Conservation (phyloP, 1,284 basidiomycete genomes). For the Coriolopsis trogii region DNA sequence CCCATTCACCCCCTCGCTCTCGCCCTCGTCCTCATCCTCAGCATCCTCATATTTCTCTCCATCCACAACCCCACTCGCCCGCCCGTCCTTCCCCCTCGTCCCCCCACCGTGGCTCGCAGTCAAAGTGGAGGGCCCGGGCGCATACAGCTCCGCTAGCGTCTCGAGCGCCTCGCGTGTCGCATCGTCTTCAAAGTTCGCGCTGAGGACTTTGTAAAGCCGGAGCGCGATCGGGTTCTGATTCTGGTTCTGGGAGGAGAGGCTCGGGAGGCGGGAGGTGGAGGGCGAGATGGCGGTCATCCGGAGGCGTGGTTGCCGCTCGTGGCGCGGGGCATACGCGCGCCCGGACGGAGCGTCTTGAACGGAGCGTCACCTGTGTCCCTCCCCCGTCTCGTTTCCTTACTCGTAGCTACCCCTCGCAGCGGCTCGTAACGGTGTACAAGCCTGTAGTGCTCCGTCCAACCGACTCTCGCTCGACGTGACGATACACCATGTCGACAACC, state of each 20-base stretch:
- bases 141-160: constrained; percentile 82
- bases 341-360: too few species aligned
- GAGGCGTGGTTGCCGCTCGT: constrained; percentile 7
- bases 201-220: constrained; percentile 87
- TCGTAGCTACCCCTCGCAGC: not conserved
- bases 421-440: too few species aligned
- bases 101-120: not conserved
- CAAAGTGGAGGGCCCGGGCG: constrained; percentile 22
- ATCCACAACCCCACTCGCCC: constrained; percentile 31
- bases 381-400: not conserved
- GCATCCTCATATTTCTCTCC: constrained; percentile 28
- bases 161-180: constrained; percentile 80
- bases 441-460: too few species aligned
- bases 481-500: constrained; percentile 9
- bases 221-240: constrained; percentile 77
- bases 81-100: constrained; percentile 36
- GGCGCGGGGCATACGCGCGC: constrained; percentile 3
- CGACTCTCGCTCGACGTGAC: too few species aligned
- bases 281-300: constrained; percentile 28
- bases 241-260: constrained; percentile 24
- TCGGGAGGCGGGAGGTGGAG: constrained; percentile 21
- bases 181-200: constrained; percentile 82
- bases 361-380: too few species aligned
- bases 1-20: too few species aligned
- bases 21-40: constrained; percentile 16